These are phyloP conservation scores for Phytophthora crassamura DNA, from an alignment of 352 stramenopile genomes.

Conservation along the genomic window DNA sequence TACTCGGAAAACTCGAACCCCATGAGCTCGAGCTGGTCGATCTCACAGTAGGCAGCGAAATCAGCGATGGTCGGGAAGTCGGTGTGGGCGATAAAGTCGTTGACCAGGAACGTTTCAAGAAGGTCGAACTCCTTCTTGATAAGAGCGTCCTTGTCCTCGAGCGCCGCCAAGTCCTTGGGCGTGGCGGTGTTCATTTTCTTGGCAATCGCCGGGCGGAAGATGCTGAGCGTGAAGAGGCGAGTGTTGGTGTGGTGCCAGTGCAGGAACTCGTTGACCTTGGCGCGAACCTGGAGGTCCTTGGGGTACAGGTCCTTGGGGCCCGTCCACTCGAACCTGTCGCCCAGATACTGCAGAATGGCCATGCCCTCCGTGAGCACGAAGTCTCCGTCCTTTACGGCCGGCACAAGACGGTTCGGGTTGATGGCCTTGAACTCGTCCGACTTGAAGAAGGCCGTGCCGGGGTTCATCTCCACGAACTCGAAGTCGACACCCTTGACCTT, in stretches of 20 bases:
- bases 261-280: conserved; percentile 54
- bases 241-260: conserved; percentile 55
- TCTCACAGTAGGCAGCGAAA: conserved; percentile 51
- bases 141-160: conserved; percentile 29
- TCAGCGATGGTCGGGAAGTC: conserved; percentile 46
- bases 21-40: conserved; percentile 49
- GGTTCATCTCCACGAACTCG: conserved; percentile 37
- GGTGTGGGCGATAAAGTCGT: conserved; percentile 40
- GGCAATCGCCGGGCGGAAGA: conserved; percentile 27
- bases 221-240: conserved; percentile 39
- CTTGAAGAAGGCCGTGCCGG: conserved; percentile 18
- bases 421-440: conserved; percentile 38
- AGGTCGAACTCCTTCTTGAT: conserved; percentile 28
- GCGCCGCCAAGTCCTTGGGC: conserved; percentile 20
- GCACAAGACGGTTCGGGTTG: conserved; percentile 45
- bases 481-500: conserved; percentile 35
- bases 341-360: conserved; percentile 48
- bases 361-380: conserved; percentile 47
- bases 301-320: conserved; percentile 36
- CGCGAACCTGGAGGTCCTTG: conserved; percentile 22
- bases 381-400: conserved; percentile 45
- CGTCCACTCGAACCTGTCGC: conserved; percentile 44
- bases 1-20: conserved; percentile 42
- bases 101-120: conserved; percentile 45
- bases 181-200: conserved; percentile 25